Base-by-base conservation (phyloP, 2,329 filamentous ascomycete species). In the Aspergillus novofumigatus region DNA sequence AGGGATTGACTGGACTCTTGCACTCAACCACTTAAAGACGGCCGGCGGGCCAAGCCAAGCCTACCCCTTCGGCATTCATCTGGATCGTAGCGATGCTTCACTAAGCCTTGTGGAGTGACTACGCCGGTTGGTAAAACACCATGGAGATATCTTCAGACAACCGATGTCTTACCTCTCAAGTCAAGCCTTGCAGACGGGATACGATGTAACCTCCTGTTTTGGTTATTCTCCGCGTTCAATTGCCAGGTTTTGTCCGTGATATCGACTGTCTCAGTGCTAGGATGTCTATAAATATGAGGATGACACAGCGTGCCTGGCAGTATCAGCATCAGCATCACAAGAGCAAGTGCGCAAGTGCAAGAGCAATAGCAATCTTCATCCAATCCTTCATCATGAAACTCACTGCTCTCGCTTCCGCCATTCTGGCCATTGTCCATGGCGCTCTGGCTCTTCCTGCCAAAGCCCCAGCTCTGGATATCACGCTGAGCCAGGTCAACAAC, bases 401-500 rank as follows among this genome's bases (percentile, higher is more conserved):
- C 42, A 52, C 55, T 48, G 53, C 52, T 44, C 54, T 67, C 25
- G 65, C 62, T 49, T 49, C 64, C 26, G 55, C 62, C 10, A 56
- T 69, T 32, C 51, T 70, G 44, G 64, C 63, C 8, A 25, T 67
- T 14, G 57, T 60, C 47, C 63, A 62, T n/a, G 45, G 64, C 21
- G 61, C 59, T 28, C 53, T 55, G 25, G 61, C 64, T 55, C 47
- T 64, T n/a, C 67, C 67, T 20, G 51, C 17, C 10, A 59, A 62
- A 28, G 14, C 38, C 9, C 57, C 65, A 6, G 65, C 58, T 3
- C 60, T 75, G 20, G 65, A 72, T 44, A 65, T 75, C 32, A 67
- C 66, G 20, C 63, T 75, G 35, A 68, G 61, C 49, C 65, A 67
- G 54, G 59, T 69, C 29, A 61, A 62, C 42, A 69, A 71, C 51